phyloP scores from a whole-genome alignment of 2,329 filamentous ascomycete genomes.

The Hansfordia pulvinata region DNA sequence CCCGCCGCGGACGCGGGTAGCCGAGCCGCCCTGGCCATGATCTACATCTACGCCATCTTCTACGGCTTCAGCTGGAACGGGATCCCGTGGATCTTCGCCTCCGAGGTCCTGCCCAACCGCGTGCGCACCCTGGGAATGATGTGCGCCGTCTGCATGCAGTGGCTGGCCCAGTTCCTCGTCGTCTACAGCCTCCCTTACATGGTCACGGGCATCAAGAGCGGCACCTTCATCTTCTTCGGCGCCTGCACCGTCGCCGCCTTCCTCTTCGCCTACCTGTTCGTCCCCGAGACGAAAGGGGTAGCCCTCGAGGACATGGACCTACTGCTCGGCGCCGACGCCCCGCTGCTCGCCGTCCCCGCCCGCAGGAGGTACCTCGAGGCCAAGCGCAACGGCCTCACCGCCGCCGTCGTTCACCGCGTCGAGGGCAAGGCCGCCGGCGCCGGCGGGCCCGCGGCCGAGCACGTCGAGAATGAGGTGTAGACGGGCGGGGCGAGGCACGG shows the following conservation, averaged over 20 bases:
- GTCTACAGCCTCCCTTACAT: slow-evolving; percentile 13
- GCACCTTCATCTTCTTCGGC: slow-evolving; percentile 31
- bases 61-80: slow-evolving; percentile 12
- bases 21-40: slow-evolving; percentile 8
- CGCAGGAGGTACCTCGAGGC: no score
- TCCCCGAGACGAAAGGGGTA: slow-evolving; percentile 29
- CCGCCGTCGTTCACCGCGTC: no score
- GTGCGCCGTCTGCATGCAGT: slow-evolving; percentile 11
- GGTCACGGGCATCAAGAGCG: slow-evolving; percentile 17
- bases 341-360: no score
- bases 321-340: slow-evolving; percentile 16
- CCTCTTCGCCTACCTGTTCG: slow-evolving; percentile 24
- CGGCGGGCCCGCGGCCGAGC: no score
- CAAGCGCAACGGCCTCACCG: no score
- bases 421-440: no score
- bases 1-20: slow-evolving; percentile 4
- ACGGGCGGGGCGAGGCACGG: no score
- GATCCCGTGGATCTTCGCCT: slow-evolving; percentile 13
- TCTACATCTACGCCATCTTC: slow-evolving; percentile 10
- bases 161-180: slow-evolving; percentile 14
- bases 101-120: slow-evolving; percentile 12
- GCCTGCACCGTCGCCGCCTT: slow-evolving; percentile 21
- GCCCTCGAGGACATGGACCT: slow-evolving; percentile 27
- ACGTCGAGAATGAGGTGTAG: no score
- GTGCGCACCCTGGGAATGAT: slow-evolving; percentile 11